Conservation (phyloP, 352 stramenopile genomes). For the Phytophthora lateralis region DNA sequence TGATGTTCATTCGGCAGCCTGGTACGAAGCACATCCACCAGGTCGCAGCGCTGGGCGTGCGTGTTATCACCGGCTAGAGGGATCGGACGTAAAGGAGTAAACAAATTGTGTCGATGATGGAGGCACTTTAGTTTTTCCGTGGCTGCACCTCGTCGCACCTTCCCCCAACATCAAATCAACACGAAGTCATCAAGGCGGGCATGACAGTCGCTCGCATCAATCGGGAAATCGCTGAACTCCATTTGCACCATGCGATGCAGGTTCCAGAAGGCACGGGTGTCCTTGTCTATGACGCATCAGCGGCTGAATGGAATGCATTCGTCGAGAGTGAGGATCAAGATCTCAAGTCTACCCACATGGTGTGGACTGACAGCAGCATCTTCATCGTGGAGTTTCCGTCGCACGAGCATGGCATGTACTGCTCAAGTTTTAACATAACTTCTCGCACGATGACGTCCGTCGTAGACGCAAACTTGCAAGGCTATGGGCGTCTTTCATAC, state of each 20-base stretch:
- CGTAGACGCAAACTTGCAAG: too few relatives aligned
- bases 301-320: conserved; percentile 2
- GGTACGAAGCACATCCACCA: conserved; percentile 91
- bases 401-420: not conserved
- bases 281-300: not conserved
- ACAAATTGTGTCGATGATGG: not conserved
- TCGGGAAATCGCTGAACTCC: not conserved
- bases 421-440: too few relatives aligned
- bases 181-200: not conserved
- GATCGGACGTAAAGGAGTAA: not conserved
- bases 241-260: not conserved
- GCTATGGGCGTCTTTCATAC: not conserved
- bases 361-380: conserved; percentile 6
- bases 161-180: not conserved
- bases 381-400: conserved; percentile 2
- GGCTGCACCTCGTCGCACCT: not conserved
- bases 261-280: not conserved
- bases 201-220: not conserved
- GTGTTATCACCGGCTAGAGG: conserved; percentile 83
- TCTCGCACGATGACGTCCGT: too few relatives aligned
- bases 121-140: too few relatives aligned
- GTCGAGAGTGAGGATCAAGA: not conserved
- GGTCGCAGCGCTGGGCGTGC: conserved; percentile 82
- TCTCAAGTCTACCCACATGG: conserved; percentile 3
- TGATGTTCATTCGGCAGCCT: conserved; percentile 94